Base-by-base conservation (phyloP, 306 rosid genomes). In the Ammopiptanthus mongolicus region DNA sequence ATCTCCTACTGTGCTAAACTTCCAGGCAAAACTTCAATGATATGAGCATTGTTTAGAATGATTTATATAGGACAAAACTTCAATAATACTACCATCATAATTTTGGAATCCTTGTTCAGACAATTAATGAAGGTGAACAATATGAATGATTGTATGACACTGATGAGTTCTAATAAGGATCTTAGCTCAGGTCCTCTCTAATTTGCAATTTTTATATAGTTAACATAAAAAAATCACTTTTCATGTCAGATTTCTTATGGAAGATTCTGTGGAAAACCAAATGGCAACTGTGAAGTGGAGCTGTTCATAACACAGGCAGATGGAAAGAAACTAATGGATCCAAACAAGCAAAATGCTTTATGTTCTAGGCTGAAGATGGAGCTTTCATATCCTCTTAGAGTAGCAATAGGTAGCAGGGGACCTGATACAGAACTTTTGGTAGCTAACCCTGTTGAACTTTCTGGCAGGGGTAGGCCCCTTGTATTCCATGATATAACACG, bases 341-440 rank as follows among this genome's bases (percentile, higher is more conserved):
- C 77, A 44, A 3, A 55, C 63, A 84, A 84, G 88, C 80, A 84
- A 71, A 79, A 76, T 15, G 80, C 82, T 3, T 50, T 88, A 56
- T 71, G 86, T 48, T 77, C 87, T 25, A 88, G 88, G 57, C 46
- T 88, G 75, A 79, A 82, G 78, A 84, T 77, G 88, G 90, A 88
- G 73, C 88, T 88, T 18, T 58, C 77, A 11, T 84, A 71, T 36
- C 92, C 88, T 41, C 88, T 88, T 37, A 78, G 90, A 71, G 87
- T 82, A 31, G 74, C 81, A 10, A 85, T 70, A n/a, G 84, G 84
- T 31, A 84, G 85, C 83, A 77, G 82, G 53, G 92, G 90, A 18
- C 90, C 92, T 7, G 90, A 88, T 71, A 84, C 84, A 0, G 92
- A 88, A 81, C 85, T 88, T 66, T 72, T 88, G 60, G 92, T 88